Evolutionary conservation across 768 basidiomycete species (phyloP).

Genomic region (Mrakia frigida): DNA sequence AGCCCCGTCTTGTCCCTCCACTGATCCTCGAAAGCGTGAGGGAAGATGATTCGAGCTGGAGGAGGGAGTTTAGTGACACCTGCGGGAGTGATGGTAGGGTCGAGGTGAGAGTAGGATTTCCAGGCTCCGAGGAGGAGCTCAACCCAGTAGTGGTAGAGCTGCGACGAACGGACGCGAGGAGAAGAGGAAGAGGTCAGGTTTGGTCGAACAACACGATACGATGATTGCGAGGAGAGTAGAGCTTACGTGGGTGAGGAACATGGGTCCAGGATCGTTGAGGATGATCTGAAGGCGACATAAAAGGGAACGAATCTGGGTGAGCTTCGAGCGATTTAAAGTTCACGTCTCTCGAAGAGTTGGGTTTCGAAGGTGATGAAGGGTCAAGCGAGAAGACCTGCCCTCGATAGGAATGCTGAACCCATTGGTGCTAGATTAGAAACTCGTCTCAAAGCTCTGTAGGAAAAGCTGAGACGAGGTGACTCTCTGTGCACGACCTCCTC

Average conservation of each 20-base stretch:
- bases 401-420: too few relatives aligned
- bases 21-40: not conserved
- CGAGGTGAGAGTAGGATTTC: slow-evolving; percentile 2
- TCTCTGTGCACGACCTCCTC: too few relatives aligned
- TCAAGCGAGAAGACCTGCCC: not conserved
- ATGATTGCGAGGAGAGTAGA: not conserved
- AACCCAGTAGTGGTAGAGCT: slow-evolving; percentile 4
- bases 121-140: slow-evolving; percentile 1
- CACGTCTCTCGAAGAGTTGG: not conserved
- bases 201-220: too few relatives aligned
- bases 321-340: not conserved
- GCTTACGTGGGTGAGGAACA: not conserved
- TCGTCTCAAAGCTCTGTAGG: too few relatives aligned
- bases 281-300: not conserved
- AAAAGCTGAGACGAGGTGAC: too few relatives aligned
- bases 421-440: too few relatives aligned
- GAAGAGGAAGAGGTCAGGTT: not conserved
- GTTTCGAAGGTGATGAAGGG: not conserved
- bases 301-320: not conserved
- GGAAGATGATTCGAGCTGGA: not conserved
- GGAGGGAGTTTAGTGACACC: not conserved
- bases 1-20: slow-evolving; percentile 2
- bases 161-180: too few relatives aligned
- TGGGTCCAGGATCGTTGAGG: slow-evolving; percentile 6
- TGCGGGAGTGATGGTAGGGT: not conserved